Conservation (phyloP, 2,329 filamentous ascomycete species). For the Elsinoe necatrix region DNA sequence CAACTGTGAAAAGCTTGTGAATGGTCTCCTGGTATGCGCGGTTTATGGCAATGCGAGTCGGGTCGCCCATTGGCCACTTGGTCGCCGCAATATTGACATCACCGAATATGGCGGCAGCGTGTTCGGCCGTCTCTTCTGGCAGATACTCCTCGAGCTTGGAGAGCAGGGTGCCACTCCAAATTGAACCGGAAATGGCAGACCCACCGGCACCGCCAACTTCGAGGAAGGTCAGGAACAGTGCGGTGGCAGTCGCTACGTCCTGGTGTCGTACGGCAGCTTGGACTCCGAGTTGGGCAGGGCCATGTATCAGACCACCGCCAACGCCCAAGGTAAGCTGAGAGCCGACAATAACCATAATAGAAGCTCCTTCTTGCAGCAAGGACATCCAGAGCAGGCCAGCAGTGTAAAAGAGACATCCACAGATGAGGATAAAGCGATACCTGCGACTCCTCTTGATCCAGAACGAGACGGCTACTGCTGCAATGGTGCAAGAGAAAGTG, state of each 20-base stretch:
- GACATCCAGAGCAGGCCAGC: constrained; percentile 2
- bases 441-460: constrained; percentile 55
- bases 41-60: constrained; percentile 53
- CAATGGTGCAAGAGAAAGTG: constrained; percentile 55
- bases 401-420: not conserved
- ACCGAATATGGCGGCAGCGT: constrained; percentile 44
- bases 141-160: constrained; percentile 45
- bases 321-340: constrained; percentile 47
- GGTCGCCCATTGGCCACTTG: constrained; percentile 49
- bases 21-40: constrained; percentile 58
- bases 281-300: constrained; percentile 49
- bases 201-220: constrained; percentile 49
- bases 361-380: constrained; percentile 31
- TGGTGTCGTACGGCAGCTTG: constrained; percentile 46
- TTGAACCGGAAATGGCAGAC: constrained; percentile 44
- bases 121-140: constrained; percentile 36
- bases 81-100: constrained; percentile 41
- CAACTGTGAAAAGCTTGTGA: constrained; percentile 48
- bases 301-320: constrained; percentile 48
- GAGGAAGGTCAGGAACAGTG: constrained; percentile 47
- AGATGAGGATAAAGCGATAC: constrained; percentile 32
- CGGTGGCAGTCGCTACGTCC: constrained; percentile 48
- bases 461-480: constrained; percentile 52
- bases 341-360: constrained; percentile 39
- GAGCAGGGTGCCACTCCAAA: constrained; percentile 43